These are phyloP conservation scores for Pterula multifida DNA, from an alignment of 1,284 basidiomycete species.

Conservation along the genomic window DNA sequence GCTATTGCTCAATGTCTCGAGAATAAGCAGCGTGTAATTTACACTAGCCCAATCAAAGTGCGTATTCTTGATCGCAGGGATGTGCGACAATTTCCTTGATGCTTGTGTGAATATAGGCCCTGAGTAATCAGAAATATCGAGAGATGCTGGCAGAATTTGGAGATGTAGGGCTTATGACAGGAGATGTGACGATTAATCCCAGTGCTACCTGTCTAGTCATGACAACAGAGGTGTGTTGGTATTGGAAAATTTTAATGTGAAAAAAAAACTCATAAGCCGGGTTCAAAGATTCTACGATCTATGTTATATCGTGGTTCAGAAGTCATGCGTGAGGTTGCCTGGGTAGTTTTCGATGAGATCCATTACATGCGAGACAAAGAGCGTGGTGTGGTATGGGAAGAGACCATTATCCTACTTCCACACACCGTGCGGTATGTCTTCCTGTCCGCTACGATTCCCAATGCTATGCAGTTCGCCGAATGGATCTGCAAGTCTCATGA, in stretches of 20 bases:
- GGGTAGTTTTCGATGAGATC: constrained; percentile 99
- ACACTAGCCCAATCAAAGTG: constrained; percentile 99
- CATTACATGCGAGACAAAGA: constrained; percentile 99
- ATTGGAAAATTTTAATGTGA: background rate
- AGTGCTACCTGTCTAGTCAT: constrained; percentile 95
- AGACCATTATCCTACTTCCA: constrained; percentile 94
- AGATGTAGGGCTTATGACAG: constrained; percentile 98
- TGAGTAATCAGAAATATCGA: constrained; percentile 98
- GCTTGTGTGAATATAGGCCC: constrained; percentile 46
- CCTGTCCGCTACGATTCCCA: constrained; percentile 98
- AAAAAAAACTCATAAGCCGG: background rate
- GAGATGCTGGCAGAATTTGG: constrained; percentile 96
- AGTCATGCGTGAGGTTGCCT: constrained; percentile 98
- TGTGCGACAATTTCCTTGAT: constrained; percentile 8
- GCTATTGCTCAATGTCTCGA: constrained; percentile 94
- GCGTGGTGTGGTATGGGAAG: constrained; percentile 80
- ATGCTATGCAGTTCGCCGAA: constrained; percentile 98
- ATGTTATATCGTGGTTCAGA: constrained; percentile 99
- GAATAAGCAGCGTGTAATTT: constrained; percentile 92
- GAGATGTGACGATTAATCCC: constrained; percentile 99
- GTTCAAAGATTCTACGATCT: constrained; percentile 81
- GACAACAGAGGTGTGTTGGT: constrained; percentile 83
- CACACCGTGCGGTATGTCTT: constrained; percentile 97
- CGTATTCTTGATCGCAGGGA: constrained; percentile 16
- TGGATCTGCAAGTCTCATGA: constrained; percentile 98